A percentile compares a stretch with the other conserved stretches of the same genome.
phyloP scores from a whole-genome alignment of 2,329 filamentous ascomycete genomes.

The Penicillium nordicum region DNA sequence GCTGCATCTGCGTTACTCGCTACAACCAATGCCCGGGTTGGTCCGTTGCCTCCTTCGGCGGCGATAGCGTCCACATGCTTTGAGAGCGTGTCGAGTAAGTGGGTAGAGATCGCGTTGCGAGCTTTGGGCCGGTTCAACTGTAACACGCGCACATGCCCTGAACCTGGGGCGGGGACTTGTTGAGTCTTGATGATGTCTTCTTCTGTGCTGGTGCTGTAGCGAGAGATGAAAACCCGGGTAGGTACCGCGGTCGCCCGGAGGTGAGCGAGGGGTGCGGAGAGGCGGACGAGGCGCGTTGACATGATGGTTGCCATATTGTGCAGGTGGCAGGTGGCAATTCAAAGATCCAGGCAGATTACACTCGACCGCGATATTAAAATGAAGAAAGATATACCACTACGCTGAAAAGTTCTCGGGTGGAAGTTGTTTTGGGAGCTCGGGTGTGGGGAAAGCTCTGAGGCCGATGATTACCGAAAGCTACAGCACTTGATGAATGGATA shows the following conservation, averaged over 20 bases:
- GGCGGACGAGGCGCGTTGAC: constrained; percentile 32
- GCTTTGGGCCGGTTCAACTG: constrained; percentile 80
- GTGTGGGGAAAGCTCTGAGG: constrained; percentile 24
- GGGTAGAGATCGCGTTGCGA: constrained; percentile 84
- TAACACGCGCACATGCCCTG: constrained; percentile 81
- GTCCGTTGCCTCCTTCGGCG: constrained; percentile 52
- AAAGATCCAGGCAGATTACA: not conserved
- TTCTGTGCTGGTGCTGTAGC: constrained; percentile 34
- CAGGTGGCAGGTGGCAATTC: constrained; percentile 3
- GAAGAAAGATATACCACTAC: not conserved
- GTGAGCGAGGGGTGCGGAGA: constrained; percentile 22
- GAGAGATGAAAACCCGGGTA: constrained; percentile 31
- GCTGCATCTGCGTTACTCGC: constrained; percentile 79
- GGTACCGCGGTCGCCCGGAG: constrained; percentile 17
- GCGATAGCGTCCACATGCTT: constrained; percentile 71
- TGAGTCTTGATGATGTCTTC: constrained; percentile 60
- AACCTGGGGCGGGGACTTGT: constrained; percentile 71
- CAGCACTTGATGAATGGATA: not conserved
- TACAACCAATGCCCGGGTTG: constrained; percentile 76
- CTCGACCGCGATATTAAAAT: not conserved
- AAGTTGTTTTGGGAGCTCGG: constrained; percentile 5
- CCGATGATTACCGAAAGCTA: constrained; percentile 22
- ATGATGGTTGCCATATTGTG: constrained; percentile 26
- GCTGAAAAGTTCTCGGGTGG: not conserved
- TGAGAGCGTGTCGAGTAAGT: constrained; percentile 68